Base-by-base conservation (phyloP, 495 filamentous ascomycete genomes). In the Talaromyces ruber region DNA sequence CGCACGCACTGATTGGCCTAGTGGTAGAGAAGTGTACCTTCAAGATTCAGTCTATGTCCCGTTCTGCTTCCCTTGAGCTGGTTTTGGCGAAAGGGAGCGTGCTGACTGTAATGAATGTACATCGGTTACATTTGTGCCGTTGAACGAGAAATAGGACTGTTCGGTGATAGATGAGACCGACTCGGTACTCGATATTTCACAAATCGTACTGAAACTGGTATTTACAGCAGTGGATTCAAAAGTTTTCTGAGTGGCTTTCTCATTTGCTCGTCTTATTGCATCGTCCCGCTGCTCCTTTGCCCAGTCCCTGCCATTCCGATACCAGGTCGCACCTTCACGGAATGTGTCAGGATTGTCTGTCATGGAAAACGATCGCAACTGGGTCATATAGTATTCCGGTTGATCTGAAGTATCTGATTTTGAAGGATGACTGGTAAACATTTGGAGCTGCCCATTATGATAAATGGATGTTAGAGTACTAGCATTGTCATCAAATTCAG, bases 211-310 rank as follows among this genome's bases (percentile, higher is more conserved):
- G 55, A 29, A 79, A 62, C 14, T 39, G 0, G 47, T 6, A 52
- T 52, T 52, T 52, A 2, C 47, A 52, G 47, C 18, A 52, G 18
- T 2, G 7, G 47, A 52, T 52, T 52, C 24, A 52, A 52, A 3
- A 14, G 22, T 24, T 18, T 51, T 4, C 45, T 51, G 45, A 51
- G 45, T 24, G 45, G 47, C 47, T 59, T 50, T 26, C 62, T 63
- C 60, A 25, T 67, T 67, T 28, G 65, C 65, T 61, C 21, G 60
- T 51, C 45, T 59, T 34, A 67, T 67, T 28, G 56, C 60, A 24
- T 67, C 64, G 45, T 67, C 56, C 39, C 65, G 64, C 25, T 66
- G 64, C 53, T 30, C 34, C 65, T 67, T 66, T 57, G 64, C 55
- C 64, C 64, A 67, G 50, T 67, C 64, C 30, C 53, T 63, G 28